Percentiles rank a stretch among this genome's conserved stretches.
phyloP scores from a whole-genome alignment of 768 basidiomycete species.

The Lyophyllum semitale region DNA sequence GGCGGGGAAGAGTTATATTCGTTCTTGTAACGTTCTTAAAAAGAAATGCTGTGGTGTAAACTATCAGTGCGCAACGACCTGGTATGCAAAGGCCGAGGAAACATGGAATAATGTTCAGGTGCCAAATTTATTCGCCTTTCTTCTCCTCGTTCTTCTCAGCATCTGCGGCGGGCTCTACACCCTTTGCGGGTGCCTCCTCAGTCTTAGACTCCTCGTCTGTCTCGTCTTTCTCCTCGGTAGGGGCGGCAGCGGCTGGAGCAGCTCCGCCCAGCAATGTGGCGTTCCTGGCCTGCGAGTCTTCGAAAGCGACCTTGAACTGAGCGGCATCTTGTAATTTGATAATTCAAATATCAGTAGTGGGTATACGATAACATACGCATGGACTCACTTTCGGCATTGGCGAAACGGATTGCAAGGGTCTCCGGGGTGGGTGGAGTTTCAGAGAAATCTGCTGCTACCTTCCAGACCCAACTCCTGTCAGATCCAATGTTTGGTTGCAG shows the following conservation, averaged over 20 bases:
- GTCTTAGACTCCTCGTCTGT: slow-evolving; percentile 29
- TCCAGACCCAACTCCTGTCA: slow-evolving; percentile 99
- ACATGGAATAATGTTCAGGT: neutral
- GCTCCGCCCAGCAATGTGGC: slow-evolving; percentile 35
- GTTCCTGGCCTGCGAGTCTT: slow-evolving; percentile 78
- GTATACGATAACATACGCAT: neutral
- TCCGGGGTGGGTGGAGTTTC: slow-evolving; percentile 89
- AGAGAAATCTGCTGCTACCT: slow-evolving; percentile 92
- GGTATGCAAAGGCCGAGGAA: slow-evolving; percentile 12
- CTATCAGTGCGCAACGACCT: slow-evolving; percentile 22
- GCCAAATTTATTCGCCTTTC: slow-evolving; percentile 14
- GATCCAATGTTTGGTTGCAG: slow-evolving; percentile 98
- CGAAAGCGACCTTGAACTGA: slow-evolving; percentile 89
- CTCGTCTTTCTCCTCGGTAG: slow-evolving; percentile 32
- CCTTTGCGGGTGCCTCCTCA: slow-evolving; percentile 24
- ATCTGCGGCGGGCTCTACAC: slow-evolving; percentile 24
- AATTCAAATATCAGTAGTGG: neutral
- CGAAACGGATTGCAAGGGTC: slow-evolving; percentile 97
- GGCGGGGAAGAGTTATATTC: slow-evolving; percentile 6
- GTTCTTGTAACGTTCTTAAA: slow-evolving; percentile 12
- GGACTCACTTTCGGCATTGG: slow-evolving; percentile 88
- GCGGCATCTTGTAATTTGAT: slow-evolving; percentile 61
- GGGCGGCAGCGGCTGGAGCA: slow-evolving; percentile 26
- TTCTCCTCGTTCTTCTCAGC: slow-evolving; percentile 30
- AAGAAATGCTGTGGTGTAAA: slow-evolving; percentile 18